Base-by-base conservation (phyloP, 352 stramenopile genomes). In the Thraustotheca clavata region DNA sequence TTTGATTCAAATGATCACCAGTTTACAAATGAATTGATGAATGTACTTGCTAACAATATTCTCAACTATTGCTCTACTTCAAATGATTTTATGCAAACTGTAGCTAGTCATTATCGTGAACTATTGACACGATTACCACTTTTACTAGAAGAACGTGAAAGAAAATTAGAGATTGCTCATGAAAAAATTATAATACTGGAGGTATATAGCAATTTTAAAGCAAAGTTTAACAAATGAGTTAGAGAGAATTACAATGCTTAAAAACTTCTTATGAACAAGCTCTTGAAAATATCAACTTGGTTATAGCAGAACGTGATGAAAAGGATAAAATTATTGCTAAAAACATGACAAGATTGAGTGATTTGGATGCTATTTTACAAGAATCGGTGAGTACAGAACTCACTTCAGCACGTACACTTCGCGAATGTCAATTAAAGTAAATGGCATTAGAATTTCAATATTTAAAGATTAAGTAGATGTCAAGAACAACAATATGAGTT, bases 81-180 rank as follows among this genome's bases (percentile, higher is more conserved):
- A 18, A 3, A 7, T 18, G 57, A 65, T 20, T 65, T 54, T 24
- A 24, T 48, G 22, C 57, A 50, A 0, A 65, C 57, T 4, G 57
- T 65, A 7, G 57, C 57, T 20, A 26, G 57, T 7, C 31, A 65
- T 27, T 65, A 65, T 27, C 57, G 57, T 12, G 57, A 65, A 20
- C 41, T 65, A 6, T 46, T 65, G 31, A 54, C 57, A 16, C 20
- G 47, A 4, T 38, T 65, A 22, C 57, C 57, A 4, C 11, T 27
- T 4, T 46, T 65, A 9, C 32, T 65, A 11, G 27, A 65, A 7
- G 57, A 65, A 24, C 57, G 57, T 11, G 57, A 65, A n/a, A 16
- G 18, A 9, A 54, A 54, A 31, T 16, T 65, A 4, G 12, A 24
- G 26, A 26, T 24, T n/a, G 57, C 57, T 7, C 8, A 8, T 22